Evolutionary conservation across 352 stramenopile genomes (phyloP).

Genomic region (Phytophthora hybrid): DNA sequence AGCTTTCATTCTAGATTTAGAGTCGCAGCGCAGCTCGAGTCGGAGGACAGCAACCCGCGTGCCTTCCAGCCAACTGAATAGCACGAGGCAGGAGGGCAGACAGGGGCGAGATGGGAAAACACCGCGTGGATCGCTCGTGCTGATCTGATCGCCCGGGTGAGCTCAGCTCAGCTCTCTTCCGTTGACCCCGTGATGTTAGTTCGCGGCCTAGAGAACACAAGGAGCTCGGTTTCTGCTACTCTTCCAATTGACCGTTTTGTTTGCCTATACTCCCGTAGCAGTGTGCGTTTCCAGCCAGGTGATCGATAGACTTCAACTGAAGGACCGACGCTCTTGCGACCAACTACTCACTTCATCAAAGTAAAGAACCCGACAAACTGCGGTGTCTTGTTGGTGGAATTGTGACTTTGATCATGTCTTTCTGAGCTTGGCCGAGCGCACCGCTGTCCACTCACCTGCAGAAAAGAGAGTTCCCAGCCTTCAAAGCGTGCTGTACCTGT

Average conservation of each 20-base stretch:
- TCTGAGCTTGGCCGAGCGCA: too few species aligned
- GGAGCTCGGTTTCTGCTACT: slow-evolving; percentile 38
- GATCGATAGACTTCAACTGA: slow-evolving; percentile 14
- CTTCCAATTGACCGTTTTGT: slow-evolving; percentile 41
- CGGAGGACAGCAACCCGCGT: slow-evolving; percentile 29
- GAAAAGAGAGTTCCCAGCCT: too few species aligned
- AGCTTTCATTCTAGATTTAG: slow-evolving; percentile 87
- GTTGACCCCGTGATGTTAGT: slow-evolving; percentile 29
- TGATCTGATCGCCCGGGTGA: not conserved
- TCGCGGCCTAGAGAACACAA: slow-evolving; percentile 38
- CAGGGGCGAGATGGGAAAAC: slow-evolving; percentile 26
- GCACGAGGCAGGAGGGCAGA: slow-evolving; percentile 23
- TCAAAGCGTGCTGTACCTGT: too few species aligned
- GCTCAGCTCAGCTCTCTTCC: slow-evolving; percentile 17
- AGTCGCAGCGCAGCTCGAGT: slow-evolving; percentile 33
- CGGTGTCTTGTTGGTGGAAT: too few species aligned
- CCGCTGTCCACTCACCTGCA: too few species aligned
- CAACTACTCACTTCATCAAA: not conserved
- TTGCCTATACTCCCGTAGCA: slow-evolving; percentile 18
- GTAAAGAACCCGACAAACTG: too few species aligned
- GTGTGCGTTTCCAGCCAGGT: not conserved
- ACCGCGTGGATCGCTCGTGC: slow-evolving; percentile 3
- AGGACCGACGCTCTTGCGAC: slow-evolving; percentile 6
- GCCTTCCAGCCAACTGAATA: slow-evolving; percentile 34
- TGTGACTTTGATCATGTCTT: too few species aligned